These are phyloP conservation scores for Trichosporon ovoides DNA, from an alignment of 1,284 basidiomycete genomes.

Conservation along the genomic window DNA sequence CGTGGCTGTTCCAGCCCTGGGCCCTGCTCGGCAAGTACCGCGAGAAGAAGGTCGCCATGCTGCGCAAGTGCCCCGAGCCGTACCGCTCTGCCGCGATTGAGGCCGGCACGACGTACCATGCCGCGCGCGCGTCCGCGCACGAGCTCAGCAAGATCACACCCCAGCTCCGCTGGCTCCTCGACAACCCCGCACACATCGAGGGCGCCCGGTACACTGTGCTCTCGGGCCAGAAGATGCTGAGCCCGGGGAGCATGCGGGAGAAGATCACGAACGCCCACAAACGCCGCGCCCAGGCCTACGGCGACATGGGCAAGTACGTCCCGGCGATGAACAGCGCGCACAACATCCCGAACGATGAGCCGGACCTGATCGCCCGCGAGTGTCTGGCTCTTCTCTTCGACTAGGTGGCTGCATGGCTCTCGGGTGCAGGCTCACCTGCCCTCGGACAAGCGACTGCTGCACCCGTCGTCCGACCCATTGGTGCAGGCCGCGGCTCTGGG, in stretches of 20 bases:
- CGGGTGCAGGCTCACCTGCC: too few relatives aligned
- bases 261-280: slow-evolving; percentile 3
- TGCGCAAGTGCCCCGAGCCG: neutral
- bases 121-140: neutral
- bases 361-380: slow-evolving; percentile 3
- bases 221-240: slow-evolving; percentile 1
- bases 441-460: too few relatives aligned
- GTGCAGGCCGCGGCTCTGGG: too few relatives aligned
- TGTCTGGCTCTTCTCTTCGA: slow-evolving; percentile 52
- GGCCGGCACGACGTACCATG: neutral
- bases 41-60: neutral
- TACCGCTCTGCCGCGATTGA: neutral
- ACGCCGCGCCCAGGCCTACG: neutral
- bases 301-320: slow-evolving; percentile 8
- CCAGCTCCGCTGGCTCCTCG: slow-evolving; percentile 1
- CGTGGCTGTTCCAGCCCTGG: slow-evolving; percentile 7
- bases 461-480: too few relatives aligned
- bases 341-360: slow-evolving; percentile 3
- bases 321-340: slow-evolving; percentile 5
- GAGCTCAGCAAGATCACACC: slow-evolving; percentile 5
- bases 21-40: neutral
- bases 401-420: neutral
- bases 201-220: neutral
- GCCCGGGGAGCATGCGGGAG: neutral
- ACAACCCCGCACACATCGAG: neutral